Evolutionary conservation across 805 yeast genomes (phyloP), one percentile per base, ranked within the genome.

Genomic region (Candida boleticola): DNA sequence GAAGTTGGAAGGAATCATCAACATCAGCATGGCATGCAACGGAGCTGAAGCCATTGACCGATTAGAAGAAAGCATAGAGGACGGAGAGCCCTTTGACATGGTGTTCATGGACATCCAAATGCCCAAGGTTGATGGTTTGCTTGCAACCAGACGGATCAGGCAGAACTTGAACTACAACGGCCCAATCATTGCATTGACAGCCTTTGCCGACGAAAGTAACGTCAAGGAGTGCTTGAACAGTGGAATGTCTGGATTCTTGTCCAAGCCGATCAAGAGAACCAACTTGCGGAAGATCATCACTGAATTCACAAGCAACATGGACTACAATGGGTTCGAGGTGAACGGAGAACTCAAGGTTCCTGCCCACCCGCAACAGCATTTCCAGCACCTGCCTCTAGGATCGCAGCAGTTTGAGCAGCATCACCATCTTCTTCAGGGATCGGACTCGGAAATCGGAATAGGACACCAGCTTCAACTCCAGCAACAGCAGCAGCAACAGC

Each of bases 21-120:
- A 82, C 48, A 74, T 93, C 34, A 79, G 80, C 2, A 67, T 92
- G 57, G 97, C 97, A 0, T 80, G 85, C 49, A 96, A 93, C 63
- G 99, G 99, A 16, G 79, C 79, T 27, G 97, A 90, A 47, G 97
- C 97, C 0, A 79, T 90, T 29, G 82, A 80, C 9, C 66, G 74
- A 38, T 82, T 89, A 2, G 71, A 77, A 46, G 73, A 71, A 26
- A 66, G 82, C 1, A 52, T 66, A 20, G 71, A 61, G 2, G 54
- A 61, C 2, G 62, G 62, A 13, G 67, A 67, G 7, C 54, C 59
- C 13, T 89, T 73, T 58, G 92, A 88, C 58, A 64, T 92, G 41
- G 79, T 93, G 1, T 87, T 92, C 57, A 92, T 92, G 99, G 99
- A 92, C 62, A 95, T 92, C 39, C 97, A 92, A 63, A 92, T 90